These are phyloP conservation scores for Phyllosticta citriasiana DNA, from an alignment of 2,329 filamentous ascomycete species.

Conservation along the genomic window DNA sequence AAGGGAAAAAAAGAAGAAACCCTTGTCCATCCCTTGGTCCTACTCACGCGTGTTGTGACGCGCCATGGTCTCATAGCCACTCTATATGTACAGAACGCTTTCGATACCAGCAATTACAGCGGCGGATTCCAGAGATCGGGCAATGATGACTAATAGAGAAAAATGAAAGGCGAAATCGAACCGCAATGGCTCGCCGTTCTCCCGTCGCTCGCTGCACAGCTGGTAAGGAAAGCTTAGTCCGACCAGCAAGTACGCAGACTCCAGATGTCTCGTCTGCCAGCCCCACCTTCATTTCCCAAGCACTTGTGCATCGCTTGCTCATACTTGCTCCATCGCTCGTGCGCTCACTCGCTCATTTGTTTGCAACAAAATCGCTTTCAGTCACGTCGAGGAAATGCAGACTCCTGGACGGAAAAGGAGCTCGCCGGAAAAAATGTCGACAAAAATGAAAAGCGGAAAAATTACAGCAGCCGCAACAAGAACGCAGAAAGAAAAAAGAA, in stretches of 20 bases:
- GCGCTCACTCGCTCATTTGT: neutral
- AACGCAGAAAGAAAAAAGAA: neutral
- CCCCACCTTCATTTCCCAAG: neutral
- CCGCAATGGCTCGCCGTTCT: too few relatives aligned
- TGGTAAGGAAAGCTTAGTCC: too few relatives aligned
- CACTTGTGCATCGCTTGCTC: neutral
- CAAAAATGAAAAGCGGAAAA: neutral
- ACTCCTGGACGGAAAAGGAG: neutral
- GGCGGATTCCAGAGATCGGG: too few relatives aligned
- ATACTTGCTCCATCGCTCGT: neutral
- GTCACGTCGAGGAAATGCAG: neutral
- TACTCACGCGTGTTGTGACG: too few relatives aligned
- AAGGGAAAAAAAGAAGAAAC: neutral
- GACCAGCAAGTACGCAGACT: too few relatives aligned
- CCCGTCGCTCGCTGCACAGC: too few relatives aligned
- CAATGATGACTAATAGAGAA: too few relatives aligned
- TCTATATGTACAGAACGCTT: neutral
- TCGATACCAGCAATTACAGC: too few relatives aligned
- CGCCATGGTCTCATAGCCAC: too few relatives aligned
- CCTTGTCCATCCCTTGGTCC: too few relatives aligned
- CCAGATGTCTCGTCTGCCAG: too few relatives aligned
- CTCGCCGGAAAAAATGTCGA: neutral
- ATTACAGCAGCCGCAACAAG: neutral
- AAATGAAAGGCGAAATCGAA: too few relatives aligned
- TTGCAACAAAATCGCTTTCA: neutral